Percentiles rank a stretch among this genome's conserved stretches.
Conservation (phyloP, 2,329 filamentous ascomycete species). For the Pyricularia pennisetigena region DNA sequence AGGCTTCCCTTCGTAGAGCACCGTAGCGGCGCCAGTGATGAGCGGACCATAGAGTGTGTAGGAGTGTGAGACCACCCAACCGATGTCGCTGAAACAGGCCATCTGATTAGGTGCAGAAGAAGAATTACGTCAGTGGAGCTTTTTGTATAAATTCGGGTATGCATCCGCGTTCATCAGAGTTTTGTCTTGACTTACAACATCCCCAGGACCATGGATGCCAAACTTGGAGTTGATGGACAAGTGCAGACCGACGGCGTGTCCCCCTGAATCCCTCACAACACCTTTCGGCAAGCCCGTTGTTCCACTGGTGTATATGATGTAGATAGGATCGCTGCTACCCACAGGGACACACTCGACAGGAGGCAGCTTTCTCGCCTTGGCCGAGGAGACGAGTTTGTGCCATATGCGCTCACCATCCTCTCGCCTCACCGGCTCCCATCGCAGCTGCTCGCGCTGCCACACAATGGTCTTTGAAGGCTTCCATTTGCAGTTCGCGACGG, state of each 20-base stretch:
- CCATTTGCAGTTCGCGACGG: constrained; percentile 54
- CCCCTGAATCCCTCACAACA: constrained; percentile 71
- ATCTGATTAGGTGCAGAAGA: constrained; percentile 13
- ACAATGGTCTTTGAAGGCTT: constrained; percentile 67
- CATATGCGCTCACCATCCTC: constrained; percentile 66
- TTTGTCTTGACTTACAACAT: constrained; percentile 39
- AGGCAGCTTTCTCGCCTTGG: constrained; percentile 44
- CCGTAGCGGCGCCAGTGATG: constrained; percentile 72
- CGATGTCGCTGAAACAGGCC: constrained; percentile 56
- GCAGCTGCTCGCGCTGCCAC: constrained; percentile 72
- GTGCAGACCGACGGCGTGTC: constrained; percentile 77
- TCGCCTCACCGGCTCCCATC: constrained; percentile 63
- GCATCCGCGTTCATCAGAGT: too few species aligned
- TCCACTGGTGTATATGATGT: constrained; percentile 82
- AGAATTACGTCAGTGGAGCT: background rate
- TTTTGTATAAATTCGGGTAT: background rate
- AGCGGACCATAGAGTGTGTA: constrained; percentile 89
- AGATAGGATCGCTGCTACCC: constrained; percentile 68
- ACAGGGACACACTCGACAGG: constrained; percentile 65
- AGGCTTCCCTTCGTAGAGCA: constrained; percentile 91
- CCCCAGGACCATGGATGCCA: constrained; percentile 70
- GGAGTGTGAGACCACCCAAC: constrained; percentile 72
- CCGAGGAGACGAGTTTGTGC: constrained; percentile 67
- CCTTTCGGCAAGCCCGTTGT: constrained; percentile 80
- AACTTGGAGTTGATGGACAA: constrained; percentile 78